Conservation (phyloP, 768 basidiomycete genomes). For the Trametes cingulata region DNA sequence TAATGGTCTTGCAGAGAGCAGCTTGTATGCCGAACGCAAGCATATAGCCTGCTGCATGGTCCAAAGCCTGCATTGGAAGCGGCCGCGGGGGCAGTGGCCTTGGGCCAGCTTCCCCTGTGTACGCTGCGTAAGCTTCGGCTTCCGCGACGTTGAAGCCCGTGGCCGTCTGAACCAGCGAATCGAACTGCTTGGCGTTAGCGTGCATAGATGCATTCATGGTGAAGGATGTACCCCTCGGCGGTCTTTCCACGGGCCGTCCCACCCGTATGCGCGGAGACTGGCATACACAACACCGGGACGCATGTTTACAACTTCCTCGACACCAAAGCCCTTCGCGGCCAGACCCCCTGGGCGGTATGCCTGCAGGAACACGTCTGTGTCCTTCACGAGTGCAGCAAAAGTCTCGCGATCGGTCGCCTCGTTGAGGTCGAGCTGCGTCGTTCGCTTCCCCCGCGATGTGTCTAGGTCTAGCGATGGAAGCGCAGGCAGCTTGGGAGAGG, state of each 20-base stretch:
- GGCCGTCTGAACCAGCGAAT: constrained; percentile 64
- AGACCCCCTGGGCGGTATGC: constrained; percentile 58
- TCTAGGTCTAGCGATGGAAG: constrained; percentile 55
- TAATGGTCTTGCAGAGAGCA: constrained; percentile 53
- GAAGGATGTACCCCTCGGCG: constrained; percentile 46
- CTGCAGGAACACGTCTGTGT: constrained; percentile 61
- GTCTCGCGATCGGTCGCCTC: constrained; percentile 31
- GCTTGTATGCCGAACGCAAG: constrained; percentile 60
- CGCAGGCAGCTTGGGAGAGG: constrained; percentile 54
- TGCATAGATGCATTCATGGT: background rate
- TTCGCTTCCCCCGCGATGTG: constrained; percentile 64
- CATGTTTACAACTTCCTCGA: constrained; percentile 37
- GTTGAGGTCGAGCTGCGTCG: constrained; percentile 58
- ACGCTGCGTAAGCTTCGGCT: constrained; percentile 46
- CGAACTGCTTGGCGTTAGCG: constrained; percentile 45
- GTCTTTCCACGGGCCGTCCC: constrained; percentile 57
- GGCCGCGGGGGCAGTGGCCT: constrained; percentile 32
- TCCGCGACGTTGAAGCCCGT: constrained; percentile 62
- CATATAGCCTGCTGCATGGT: constrained; percentile 61
- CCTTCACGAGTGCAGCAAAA: constrained; percentile 39
- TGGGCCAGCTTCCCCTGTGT: constrained; percentile 18
- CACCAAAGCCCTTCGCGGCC: constrained; percentile 48
- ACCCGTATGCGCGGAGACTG: constrained; percentile 56
- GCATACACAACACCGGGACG: constrained; percentile 55
- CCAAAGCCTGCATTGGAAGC: constrained; percentile 59